phyloP scores from a whole-genome alignment of 2,329 filamentous ascomycete genomes.

The Thelonectria olida region DNA sequence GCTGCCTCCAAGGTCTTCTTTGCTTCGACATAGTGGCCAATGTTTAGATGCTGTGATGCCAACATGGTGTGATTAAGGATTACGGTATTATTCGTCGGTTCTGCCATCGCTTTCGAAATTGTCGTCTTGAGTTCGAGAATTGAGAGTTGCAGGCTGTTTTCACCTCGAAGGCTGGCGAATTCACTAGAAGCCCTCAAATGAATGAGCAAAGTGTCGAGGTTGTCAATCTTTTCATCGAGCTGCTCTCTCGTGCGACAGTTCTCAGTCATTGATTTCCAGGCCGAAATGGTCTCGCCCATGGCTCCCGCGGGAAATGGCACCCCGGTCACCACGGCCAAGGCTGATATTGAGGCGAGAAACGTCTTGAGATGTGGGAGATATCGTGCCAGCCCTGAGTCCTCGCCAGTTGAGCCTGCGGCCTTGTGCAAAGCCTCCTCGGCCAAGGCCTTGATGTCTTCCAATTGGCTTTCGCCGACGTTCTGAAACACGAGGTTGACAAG shows the following conservation, averaged over 20 bases:
- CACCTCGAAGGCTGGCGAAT: slow-evolving; percentile 61
- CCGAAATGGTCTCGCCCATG: slow-evolving; percentile 48
- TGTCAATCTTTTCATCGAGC: slow-evolving; percentile 57
- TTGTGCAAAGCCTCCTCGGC: slow-evolving; percentile 49
- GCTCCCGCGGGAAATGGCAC: slow-evolving; percentile 41
- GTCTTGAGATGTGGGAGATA: slow-evolving; percentile 61
- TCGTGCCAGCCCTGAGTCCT: slow-evolving; percentile 55
- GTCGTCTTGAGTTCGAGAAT: slow-evolving; percentile 56
- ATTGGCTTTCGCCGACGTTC: slow-evolving; percentile 56
- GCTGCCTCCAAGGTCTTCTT: slow-evolving; percentile 65
- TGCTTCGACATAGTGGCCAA: slow-evolving; percentile 62
- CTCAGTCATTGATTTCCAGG: slow-evolving; percentile 56
- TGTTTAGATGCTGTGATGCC: slow-evolving; percentile 61
- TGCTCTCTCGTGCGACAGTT: slow-evolving; percentile 51
- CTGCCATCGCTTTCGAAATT: slow-evolving; percentile 50
- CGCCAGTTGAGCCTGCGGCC: slow-evolving; percentile 49
- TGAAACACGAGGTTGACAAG: slow-evolving; percentile 59
- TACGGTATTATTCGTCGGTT: slow-evolving; percentile 49
- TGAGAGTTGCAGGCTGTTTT: slow-evolving; percentile 55
- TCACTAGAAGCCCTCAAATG: slow-evolving; percentile 62
- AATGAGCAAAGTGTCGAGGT: slow-evolving; percentile 57
- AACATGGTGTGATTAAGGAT: slow-evolving; percentile 58
- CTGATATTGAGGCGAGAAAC: slow-evolving; percentile 55
- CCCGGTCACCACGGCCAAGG: slow-evolving; percentile 52
- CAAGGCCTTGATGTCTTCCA: slow-evolving; percentile 51